Percentiles rank a stretch among this genome's conserved stretches.
These are phyloP conservation scores for Cryptococcus jaspeensis DNA, from an alignment of 1,284 basidiomycete species.

Conservation along the genomic window DNA sequence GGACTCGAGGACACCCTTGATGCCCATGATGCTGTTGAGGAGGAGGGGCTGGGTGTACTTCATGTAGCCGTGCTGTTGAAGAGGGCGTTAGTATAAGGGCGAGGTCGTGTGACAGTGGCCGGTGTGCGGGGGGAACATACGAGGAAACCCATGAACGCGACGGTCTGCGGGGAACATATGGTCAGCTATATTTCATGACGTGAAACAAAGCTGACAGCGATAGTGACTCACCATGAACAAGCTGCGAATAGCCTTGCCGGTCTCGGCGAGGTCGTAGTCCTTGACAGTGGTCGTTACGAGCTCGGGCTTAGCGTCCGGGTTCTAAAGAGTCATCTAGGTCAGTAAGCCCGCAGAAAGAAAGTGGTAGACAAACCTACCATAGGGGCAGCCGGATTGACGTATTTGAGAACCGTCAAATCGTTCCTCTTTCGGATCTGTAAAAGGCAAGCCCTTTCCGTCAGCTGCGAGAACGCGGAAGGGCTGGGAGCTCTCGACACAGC, in stretches of 20 bases:
- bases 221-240: conserved; percentile 60
- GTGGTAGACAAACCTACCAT: conserved; percentile 36
- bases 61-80: conserved; percentile 64
- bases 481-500: not conserved
- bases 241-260: conserved; percentile 76
- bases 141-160: conserved; percentile 85
- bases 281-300: conserved; percentile 87
- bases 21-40: conserved; percentile 83
- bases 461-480: not conserved
- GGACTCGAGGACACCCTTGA: conserved; percentile 82
- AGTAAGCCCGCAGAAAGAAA: not conserved
- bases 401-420: conserved; percentile 93
- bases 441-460: not conserved
- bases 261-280: conserved; percentile 89
- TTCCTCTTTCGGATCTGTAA: conserved; percentile 86
- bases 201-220: not conserved
- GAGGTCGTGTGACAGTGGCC: not conserved
- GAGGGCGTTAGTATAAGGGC: not conserved
- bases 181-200: conserved; percentile 2
- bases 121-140: conserved; percentile 16
- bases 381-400: conserved; percentile 58
- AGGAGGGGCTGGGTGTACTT: conserved; percentile 90
- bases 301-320: conserved; percentile 66
- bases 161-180: conserved; percentile 51
- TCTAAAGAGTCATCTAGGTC: conserved; percentile 51